Base-by-base conservation (phyloP, 768 basidiomycete species). In the Lactarius psammicola region DNA sequence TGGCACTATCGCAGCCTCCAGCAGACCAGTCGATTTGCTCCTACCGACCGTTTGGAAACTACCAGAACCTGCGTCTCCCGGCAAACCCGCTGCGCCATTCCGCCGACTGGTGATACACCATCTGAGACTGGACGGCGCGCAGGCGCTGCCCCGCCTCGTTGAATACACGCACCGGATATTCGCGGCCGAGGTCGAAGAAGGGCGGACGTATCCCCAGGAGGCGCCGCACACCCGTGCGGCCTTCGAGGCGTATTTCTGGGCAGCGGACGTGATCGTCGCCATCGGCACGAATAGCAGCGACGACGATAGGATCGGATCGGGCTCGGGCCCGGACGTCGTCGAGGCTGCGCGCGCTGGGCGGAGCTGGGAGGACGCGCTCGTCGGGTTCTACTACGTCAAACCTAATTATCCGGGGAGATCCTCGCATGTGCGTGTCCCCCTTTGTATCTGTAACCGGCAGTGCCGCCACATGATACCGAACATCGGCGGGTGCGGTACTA, bases 361-460 rank as follows among this genome's bases (percentile, higher is more conserved):
- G 68, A 67, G 77, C 18, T 94, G 90, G 90, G 80, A 84, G 67
- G 83, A 85, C 18, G 87, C 84, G 70, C 76, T 95, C 15, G 88
- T 85, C 30, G 94, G 91, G 4, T 89, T 82, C 72, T 92, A 90
- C 79, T 92, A 93, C 73, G 89, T 92, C 59, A 92, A 92, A 76
- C 90, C 90, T 40, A 95, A 95, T 72, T 95, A 95, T 77, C 94
- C 93, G 8, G 93, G 92, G 46, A 81, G 93, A 67, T 93, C 90
- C 10, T 92, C 90, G 49, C 94, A 94, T 82, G 94, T 91, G 72
- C 79, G 91, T 84, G n/a, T 54, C 57, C 5, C 3, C 2, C 4
- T 18, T 54, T 30, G 49, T 11, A 7, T 18, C 31, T 33, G n/a
- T n/a, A n/a, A n/a, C n/a, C 31, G 31, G 31, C 3, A 4, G 36